Evolutionary conservation across 768 basidiomycete species (phyloP).

Genomic region (Psilocybe tampanensis): DNA sequence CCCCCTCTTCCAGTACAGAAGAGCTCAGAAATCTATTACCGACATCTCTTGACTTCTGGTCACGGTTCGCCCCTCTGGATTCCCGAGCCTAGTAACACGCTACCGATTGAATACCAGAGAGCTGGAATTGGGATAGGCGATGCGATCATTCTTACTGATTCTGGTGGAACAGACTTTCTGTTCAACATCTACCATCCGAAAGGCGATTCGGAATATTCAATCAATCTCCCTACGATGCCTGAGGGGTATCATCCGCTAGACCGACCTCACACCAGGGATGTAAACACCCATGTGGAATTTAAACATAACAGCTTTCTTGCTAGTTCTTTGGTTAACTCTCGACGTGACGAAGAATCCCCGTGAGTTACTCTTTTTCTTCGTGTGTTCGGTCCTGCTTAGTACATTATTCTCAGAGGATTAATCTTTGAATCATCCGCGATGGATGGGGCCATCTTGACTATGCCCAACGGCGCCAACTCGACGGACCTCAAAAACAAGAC

Average conservation of each 20-base stretch:
- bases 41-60: background rate
- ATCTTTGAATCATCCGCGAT: constrained; percentile 10
- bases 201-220: background rate
- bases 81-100: constrained; percentile 12
- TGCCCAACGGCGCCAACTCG: constrained; percentile 17
- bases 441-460: constrained; percentile 19
- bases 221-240: constrained; percentile 9
- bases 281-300: background rate
- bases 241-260: constrained; percentile 2
- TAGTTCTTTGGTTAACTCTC: background rate
- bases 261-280: background rate
- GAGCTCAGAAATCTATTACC: constrained; percentile 11
- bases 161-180: constrained; percentile 13
- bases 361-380: background rate
- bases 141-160: constrained; percentile 11
- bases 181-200: constrained; percentile 13
- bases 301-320: constrained; percentile 4
- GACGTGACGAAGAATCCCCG: background rate
- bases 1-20: background rate
- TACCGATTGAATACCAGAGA: constrained; percentile 7
- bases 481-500: constrained; percentile 4
- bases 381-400: background rate
- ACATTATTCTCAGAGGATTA: constrained; percentile 1
- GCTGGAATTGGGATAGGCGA: constrained; percentile 15
- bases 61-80: constrained; percentile 17